These are phyloP conservation scores for Ascochyta pisi DNA, from an alignment of 2,329 filamentous ascomycete species.

Conservation along the genomic window DNA sequence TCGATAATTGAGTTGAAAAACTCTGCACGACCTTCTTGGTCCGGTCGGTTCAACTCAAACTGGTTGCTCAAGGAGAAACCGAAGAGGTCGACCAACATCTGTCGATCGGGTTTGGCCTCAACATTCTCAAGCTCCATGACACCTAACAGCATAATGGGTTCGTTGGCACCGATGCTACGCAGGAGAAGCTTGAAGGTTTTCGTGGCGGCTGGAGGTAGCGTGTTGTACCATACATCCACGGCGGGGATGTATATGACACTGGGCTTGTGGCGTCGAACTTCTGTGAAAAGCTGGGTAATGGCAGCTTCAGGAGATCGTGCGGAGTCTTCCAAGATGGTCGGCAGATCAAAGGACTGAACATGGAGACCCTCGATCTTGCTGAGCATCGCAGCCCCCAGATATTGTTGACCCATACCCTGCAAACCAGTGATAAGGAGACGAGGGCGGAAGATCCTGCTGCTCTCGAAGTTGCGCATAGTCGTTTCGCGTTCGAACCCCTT, in stretches of 20 bases:
- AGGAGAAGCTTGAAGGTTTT: slow-evolving; percentile 85
- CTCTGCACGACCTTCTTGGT: slow-evolving; percentile 70
- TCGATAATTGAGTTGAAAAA: slow-evolving; percentile 79
- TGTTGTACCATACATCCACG: slow-evolving; percentile 84
- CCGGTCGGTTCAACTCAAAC: slow-evolving; percentile 72
- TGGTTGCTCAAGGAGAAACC: slow-evolving; percentile 83
- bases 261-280: slow-evolving; percentile 92
- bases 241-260: slow-evolving; percentile 95
- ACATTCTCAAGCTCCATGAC: slow-evolving; percentile 75
- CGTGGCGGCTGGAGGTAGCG: slow-evolving; percentile 69
- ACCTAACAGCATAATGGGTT: slow-evolving; percentile 87
- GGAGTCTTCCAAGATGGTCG: slow-evolving; percentile 83
- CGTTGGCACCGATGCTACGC: slow-evolving; percentile 82
- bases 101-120: slow-evolving; percentile 61
- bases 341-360: slow-evolving; percentile 92
- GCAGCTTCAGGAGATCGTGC: slow-evolving; percentile 84
- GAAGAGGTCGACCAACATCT: slow-evolving; percentile 79
- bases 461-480: slow-evolving; percentile 76
- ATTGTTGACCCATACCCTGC: slow-evolving; percentile 91
- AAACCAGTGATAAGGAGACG: slow-evolving; percentile 82
- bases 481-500: slow-evolving; percentile 86
- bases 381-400: slow-evolving; percentile 82
- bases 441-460: slow-evolving; percentile 85
- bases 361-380: slow-evolving; percentile 93
- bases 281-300: slow-evolving; percentile 87